Evolutionary conservation across 2,329 filamentous ascomycete genomes (phyloP), one percentile per base, ranked within the genome.

Genomic region (Fusarium papillatum): DNA sequence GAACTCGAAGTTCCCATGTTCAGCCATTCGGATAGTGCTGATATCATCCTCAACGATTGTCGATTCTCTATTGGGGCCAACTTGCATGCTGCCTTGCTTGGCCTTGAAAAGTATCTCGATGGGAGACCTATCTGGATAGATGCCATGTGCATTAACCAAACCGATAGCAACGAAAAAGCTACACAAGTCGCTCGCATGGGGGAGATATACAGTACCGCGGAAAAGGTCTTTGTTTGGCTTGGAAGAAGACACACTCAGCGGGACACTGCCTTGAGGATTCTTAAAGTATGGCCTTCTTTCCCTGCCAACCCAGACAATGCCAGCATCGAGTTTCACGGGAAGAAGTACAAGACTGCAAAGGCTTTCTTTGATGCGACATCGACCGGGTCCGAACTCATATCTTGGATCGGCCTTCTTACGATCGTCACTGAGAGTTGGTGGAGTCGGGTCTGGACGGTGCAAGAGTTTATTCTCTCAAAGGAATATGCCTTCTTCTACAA

Each of bases 371-470:
- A 73, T 6, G 71, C 64, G 4, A 73, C 69, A 1, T 72, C 71
- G 2, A 69, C 60, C 0, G 69, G 69, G 0, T 62, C 69, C 1
- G 69, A 73, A 16, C 59, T 73, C 1, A 34, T 69, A 10, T 68
- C 59, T 2, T 73, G 71, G 69, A 19, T 73, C 17, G 38, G 2
- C 0, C 69, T 73, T 7, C 64, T 73, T 2, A 50, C 22, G 0
- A 64, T 61, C 1, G 60, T 73, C 1, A 69, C 69, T 2, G 71
- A 72, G n/a, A 72, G 71, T 9, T 73, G 71, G 71, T 73, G 71
- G 71, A 73, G 71, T 5, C 24, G 71, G 29, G 71, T 72, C 3
- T 73, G 69, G 71, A 72, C 71, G 13, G 71, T 72, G 4, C 69
- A 72, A 1, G 71, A 73, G 43, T 73, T 73, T 14, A 72, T 72